Conservation (phyloP, 2,329 filamentous ascomycete genomes). For the Ramichloridium luteum region DNA sequence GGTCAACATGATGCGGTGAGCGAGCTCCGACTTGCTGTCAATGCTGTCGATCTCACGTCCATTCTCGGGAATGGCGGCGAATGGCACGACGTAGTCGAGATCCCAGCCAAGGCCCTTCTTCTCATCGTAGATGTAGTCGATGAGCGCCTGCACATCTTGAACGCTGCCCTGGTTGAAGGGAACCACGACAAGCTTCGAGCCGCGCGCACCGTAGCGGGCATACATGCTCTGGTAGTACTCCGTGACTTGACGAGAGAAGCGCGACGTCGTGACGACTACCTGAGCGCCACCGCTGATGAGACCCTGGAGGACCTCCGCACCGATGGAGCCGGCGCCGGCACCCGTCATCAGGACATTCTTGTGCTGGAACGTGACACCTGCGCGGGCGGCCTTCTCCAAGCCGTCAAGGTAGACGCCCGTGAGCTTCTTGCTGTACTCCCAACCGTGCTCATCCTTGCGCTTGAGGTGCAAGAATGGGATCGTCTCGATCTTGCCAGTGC, state of each 20-base stretch:
- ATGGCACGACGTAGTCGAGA: slow-evolving; percentile 88
- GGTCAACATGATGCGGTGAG: slow-evolving; percentile 97
- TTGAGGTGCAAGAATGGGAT: slow-evolving; percentile 97
- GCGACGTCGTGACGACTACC: slow-evolving; percentile 90
- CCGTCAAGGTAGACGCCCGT: slow-evolving; percentile 88
- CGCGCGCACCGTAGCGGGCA: slow-evolving; percentile 79
- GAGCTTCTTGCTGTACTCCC: slow-evolving; percentile 99
- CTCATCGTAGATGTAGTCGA: slow-evolving; percentile 91
- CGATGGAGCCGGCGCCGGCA: slow-evolving; percentile 93
- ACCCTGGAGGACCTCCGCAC: slow-evolving; percentile 90
- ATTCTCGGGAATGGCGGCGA: slow-evolving; percentile 95
- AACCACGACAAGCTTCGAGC: slow-evolving; percentile 93
- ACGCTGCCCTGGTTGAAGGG: slow-evolving; percentile 99
- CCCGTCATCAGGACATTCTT: slow-evolving; percentile 98
- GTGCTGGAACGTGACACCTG: slow-evolving; percentile 81
- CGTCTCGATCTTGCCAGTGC: slow-evolving; percentile 84
- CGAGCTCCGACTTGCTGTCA: slow-evolving; percentile 94
- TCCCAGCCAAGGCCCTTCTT: slow-evolving; percentile 98
- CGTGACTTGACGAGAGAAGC: slow-evolving; percentile 92
- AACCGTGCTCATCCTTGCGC: slow-evolving; percentile 83
- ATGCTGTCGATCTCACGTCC: slow-evolving; percentile 94
- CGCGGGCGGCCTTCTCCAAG: slow-evolving; percentile 74
- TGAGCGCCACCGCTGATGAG: slow-evolving; percentile 93
- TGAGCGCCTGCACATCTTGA: slow-evolving; percentile 86
- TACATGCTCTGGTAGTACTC: slow-evolving; percentile 99